Base-by-base conservation (phyloP, 192 early-diverging fungal species). In the Haplosporangium gracile region DNA sequence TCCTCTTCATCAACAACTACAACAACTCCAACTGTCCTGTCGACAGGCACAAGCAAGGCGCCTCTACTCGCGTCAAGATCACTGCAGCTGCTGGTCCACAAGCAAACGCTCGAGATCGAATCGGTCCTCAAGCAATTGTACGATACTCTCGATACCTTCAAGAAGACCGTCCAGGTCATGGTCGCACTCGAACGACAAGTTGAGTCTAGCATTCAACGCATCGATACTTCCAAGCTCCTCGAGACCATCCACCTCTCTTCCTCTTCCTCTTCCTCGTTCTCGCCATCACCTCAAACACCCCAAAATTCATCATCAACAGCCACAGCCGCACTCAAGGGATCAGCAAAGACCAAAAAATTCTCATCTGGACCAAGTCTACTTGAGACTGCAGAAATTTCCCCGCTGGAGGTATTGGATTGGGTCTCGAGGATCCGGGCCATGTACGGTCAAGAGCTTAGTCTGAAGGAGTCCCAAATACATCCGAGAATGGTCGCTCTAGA, bases 321-420 rank as follows among this genome's bases (percentile, higher is more conserved):
- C 9, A 20, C 63, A 51, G n/a, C 24, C 2, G 57, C 57, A 65
- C 4, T 3, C n/a, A 29, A 65, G 29, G 60, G 26, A 65, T 4
- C 1, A n/a, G 24, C 15, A 60, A 18, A 24, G 22, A 24, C 76
- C 32, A 47, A 34, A 8, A 47, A 34, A 8, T 73, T 51, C 7
- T 40, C 73, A 51, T 63, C 43, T n/a, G 65, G 51, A 29, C 40
- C 74, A 42, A n/a, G 73, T 40, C 75, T 81, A 3, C 40, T 81
- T 43, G 84, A 86, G 2, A 81, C 84, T 4, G 84, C 79, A 40
- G 84, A 86, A 72, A 86, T 86, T 5, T 80, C 79, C 22, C 84
- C 84, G 0, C 76, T 86, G 4, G 84, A 86, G n/a, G 75, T 78
- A 8, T 68, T 86, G 36, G 84, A 86, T 43, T 86, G 84, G 84